Percentiles rank a stretch among this genome's conserved stretches.
These are phyloP conservation scores for Heteromeles arbutifolia DNA, from an alignment of 306 rosid genomes.

Conservation along the genomic window DNA sequence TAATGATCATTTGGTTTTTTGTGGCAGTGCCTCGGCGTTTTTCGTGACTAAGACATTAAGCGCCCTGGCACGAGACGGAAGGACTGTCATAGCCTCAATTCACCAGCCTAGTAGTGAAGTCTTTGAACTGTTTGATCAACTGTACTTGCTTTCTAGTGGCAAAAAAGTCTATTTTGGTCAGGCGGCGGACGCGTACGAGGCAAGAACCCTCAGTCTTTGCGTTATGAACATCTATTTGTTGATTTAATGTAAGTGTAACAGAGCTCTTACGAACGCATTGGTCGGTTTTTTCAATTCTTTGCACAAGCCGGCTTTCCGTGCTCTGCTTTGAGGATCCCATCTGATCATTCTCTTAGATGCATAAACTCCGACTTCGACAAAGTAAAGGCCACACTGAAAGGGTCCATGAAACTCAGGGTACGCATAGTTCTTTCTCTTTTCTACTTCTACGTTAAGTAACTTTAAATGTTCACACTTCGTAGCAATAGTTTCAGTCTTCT, in stretches of 20 bases:
- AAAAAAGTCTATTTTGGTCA: slow-evolving; percentile 92
- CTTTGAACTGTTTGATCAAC: slow-evolving; percentile 83
- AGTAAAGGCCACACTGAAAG: slow-evolving; percentile 78
- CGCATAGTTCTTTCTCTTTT: background rate
- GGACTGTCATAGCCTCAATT: slow-evolving; percentile 93
- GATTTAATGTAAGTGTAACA: background rate
- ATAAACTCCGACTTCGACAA: slow-evolving; percentile 93
- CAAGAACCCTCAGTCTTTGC: background rate
- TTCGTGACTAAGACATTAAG: slow-evolving; percentile 89
- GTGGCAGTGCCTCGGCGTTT: slow-evolving; percentile 92
- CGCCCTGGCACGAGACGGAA: slow-evolving; percentile 78
- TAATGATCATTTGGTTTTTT: slow-evolving; percentile 3
- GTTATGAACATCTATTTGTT: background rate
- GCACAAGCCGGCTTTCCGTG: slow-evolving; percentile 97
- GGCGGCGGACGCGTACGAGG: slow-evolving; percentile 96
- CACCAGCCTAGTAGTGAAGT: slow-evolving; percentile 99
- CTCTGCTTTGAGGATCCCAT: slow-evolving; percentile 95
- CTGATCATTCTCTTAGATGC: slow-evolving; percentile 94
- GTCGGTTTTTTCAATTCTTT: slow-evolving; percentile 61
- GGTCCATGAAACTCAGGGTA: slow-evolving; percentile 94
- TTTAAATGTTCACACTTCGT: background rate
- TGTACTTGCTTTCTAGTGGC: slow-evolving; percentile 88
- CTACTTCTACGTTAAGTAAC: background rate
- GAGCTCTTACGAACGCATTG: background rate
- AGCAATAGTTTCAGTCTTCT: background rate